Conservation (phyloP, 2,329 filamentous ascomycete species). For the Beauveria varroae region DNA sequence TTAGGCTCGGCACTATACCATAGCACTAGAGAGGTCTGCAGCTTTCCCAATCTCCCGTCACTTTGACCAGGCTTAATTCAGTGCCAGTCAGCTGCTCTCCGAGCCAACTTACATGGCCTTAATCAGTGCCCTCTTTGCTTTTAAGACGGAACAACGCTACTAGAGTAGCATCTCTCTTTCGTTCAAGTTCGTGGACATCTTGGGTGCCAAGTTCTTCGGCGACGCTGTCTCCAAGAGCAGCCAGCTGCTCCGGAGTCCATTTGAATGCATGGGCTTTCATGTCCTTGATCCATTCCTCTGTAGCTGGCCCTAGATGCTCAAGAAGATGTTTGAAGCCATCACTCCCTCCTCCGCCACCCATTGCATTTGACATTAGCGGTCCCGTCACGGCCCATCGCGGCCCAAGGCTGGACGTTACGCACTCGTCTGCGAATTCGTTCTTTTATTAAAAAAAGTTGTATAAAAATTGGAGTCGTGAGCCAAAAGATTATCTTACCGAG, state of each 20-base stretch:
- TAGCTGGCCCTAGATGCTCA: conserved; percentile 14
- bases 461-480: neutral
- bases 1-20: neutral
- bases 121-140: neutral
- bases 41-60: neutral
- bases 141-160: neutral
- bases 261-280: conserved; percentile 1
- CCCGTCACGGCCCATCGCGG: conserved; percentile 17
- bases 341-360: conserved; percentile 16
- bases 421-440: conserved; percentile 5
- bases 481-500: conserved; percentile 12
- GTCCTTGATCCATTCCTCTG: conserved; percentile 8
- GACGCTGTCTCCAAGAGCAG: neutral
- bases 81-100: neutral
- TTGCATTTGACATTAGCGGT: conserved; percentile 13
- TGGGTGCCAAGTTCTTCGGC: neutral
- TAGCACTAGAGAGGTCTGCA: neutral
- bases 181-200: neutral
- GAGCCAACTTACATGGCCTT: neutral
- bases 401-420: conserved; percentile 13
- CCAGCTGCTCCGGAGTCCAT: neutral
- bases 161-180: neutral
- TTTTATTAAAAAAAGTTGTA: neutral
- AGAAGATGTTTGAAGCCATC: conserved; percentile 16
- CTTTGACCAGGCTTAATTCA: neutral